A percentile compares a stretch with the other conserved stretches of the same genome.
Conservation (phyloP, 768 basidiomycete species). For the Boletus subcaerulescens region DNA sequence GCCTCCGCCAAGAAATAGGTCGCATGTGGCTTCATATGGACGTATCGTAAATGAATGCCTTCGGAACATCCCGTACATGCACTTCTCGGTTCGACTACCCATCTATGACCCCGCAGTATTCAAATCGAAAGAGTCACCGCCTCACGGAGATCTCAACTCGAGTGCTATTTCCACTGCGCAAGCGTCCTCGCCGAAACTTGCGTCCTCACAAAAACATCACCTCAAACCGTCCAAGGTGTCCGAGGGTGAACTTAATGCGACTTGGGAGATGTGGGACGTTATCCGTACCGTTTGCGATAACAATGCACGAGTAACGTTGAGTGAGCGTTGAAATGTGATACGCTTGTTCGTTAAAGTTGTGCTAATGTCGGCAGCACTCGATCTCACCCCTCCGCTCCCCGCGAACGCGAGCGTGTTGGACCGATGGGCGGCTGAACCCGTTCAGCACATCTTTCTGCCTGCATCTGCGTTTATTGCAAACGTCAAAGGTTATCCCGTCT, state of each 20-base stretch:
- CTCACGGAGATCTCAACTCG: constrained; percentile 27
- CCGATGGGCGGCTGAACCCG: constrained; percentile 92
- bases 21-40: constrained; percentile 87
- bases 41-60: constrained; percentile 83
- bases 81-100: constrained; percentile 79
- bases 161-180: constrained; percentile 26
- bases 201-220: constrained; percentile 19
- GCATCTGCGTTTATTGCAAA: constrained; percentile 93
- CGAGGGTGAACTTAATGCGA: constrained; percentile 62
- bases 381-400: constrained; percentile 87
- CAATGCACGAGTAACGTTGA: constrained; percentile 65
- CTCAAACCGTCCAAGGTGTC: constrained; percentile 36
- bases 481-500: constrained; percentile 93
- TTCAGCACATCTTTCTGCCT: constrained; percentile 85
- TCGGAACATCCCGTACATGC: constrained; percentile 64
- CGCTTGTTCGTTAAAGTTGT: not conserved
- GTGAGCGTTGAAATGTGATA: constrained; percentile 53
- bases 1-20: constrained; percentile 82
- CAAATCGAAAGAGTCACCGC: constrained; percentile 35
- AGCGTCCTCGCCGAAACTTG: constrained; percentile 15
- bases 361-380: constrained; percentile 61
- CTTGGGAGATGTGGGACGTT: constrained; percentile 99
- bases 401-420: constrained; percentile 68
- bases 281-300: constrained; percentile 90
- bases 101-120: constrained; percentile 73